Base-by-base conservation (phyloP, 164 flowering plant species). In the Magnolia sinica region DNA sequence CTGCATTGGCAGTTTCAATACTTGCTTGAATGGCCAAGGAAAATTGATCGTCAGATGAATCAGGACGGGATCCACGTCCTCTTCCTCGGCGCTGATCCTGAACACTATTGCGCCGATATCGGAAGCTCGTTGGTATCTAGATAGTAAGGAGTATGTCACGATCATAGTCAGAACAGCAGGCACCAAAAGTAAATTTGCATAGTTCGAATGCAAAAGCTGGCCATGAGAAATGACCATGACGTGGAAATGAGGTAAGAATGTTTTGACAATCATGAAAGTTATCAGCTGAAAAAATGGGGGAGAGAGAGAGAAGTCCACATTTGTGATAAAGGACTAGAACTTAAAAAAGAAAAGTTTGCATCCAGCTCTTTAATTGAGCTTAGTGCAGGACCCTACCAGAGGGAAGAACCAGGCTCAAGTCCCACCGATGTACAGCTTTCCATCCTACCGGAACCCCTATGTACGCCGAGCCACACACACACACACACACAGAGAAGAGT, bases 121-220 rank as follows among this genome's bases (percentile, higher is more conserved):
- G 85, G 73, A 96, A 96, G 83, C 99, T 91, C 22, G 93, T 91
- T 78, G 98, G 99, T 82, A 94, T 91, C 98, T 96, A 81, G 64
- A 74, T 18, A 50, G 22, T 71, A 22, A n/a, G 50, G 20, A 77
- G n/a, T 37, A 45, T 23, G 64, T 63, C 51, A 74, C 7, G 22
- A 29, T 31, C 22, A 65, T 18, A 72, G 18, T 18, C 29, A 81
- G 19, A 66, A 7, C 37, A 55, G 52, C 68, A 8, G 11, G 64
- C 51, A 50, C n/a, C 23, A 7, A 58, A 1, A 19, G 24, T n/a
- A 31, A 66, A 70, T 10, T 55, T 55, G 61, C 61, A 55, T 10
- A 55, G 16, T 16, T 55, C 16, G 61, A 55, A 0, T 10, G 61
- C 61, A 55, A 55, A 55, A 11, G 16, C 61, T 16, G 13, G 61